These are phyloP conservation scores for Kalaharituber pfeilii DNA, from an alignment of 2,329 filamentous ascomycete species.

Conservation along the genomic window DNA sequence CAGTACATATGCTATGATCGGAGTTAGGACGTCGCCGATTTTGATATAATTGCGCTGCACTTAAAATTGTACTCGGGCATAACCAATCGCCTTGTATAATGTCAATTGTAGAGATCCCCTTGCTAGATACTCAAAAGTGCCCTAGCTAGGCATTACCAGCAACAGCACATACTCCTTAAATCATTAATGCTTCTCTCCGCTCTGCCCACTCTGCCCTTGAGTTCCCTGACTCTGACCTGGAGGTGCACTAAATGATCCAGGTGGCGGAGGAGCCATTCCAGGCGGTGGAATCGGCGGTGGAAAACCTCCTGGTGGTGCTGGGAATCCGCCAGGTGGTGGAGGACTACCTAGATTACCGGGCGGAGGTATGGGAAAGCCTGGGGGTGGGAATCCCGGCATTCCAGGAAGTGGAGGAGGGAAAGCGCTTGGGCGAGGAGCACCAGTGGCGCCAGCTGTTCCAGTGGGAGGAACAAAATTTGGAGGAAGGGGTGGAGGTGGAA, in stretches of 20 bases:
- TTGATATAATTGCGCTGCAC: too few relatives aligned
- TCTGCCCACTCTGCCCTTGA: neutral
- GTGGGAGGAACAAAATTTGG: slow-evolving; percentile 9
- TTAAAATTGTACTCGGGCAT: too few relatives aligned
- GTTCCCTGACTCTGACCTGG: neutral
- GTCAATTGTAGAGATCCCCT: too few relatives aligned
- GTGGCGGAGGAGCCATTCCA: slow-evolving; percentile 6
- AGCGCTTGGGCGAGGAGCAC: neutral
- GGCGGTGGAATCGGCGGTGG: slow-evolving; percentile 3
- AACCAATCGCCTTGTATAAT: too few relatives aligned
- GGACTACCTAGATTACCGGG: slow-evolving; percentile 9
- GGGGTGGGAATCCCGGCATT: slow-evolving; percentile 4
- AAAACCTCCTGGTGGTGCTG: neutral
- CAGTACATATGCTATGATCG: too few relatives aligned
- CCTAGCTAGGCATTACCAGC: too few relatives aligned
- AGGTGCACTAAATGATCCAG: slow-evolving; percentile 5
- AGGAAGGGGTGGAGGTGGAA: slow-evolving; percentile 32
- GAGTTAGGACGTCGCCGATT: too few relatives aligned
- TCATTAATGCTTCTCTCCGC: neutral
- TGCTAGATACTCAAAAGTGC: too few relatives aligned
- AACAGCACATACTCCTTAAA: too few relatives aligned
- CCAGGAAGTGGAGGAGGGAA: slow-evolving; percentile 10
- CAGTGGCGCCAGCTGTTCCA: neutral
- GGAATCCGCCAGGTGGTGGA: slow-evolving; percentile 8
- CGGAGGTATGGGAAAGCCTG: slow-evolving; percentile 12